Evolutionary conservation across 768 basidiomycete species (phyloP).

Genomic region (Filobasidium wieringae): DNA sequence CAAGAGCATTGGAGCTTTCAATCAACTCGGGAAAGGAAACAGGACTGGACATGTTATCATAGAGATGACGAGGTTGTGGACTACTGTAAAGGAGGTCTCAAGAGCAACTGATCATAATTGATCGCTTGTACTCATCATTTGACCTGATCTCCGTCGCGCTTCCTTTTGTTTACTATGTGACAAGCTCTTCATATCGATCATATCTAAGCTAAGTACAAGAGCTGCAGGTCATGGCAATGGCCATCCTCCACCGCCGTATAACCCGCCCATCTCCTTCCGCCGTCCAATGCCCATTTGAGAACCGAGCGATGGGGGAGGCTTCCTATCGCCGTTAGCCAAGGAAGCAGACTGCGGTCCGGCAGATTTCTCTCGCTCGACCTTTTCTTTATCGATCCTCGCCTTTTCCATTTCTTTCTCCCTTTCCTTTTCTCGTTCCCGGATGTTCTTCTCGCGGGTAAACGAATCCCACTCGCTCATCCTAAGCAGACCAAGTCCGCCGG

Average conservation of each 20-base stretch:
- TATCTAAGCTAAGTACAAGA: too few relatives aligned
- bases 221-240: not conserved
- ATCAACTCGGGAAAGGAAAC: not conserved
- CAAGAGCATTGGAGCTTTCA: conserved; percentile 14
- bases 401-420: conserved; percentile 23
- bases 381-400: conserved; percentile 21
- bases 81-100: too few relatives aligned
- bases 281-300: not conserved
- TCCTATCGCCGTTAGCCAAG: not conserved
- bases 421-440: conserved; percentile 12
- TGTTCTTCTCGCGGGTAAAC: not conserved
- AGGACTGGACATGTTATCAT: not conserved
- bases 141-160: too few relatives aligned
- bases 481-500: not conserved
- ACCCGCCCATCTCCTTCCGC: not conserved
- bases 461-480: not conserved
- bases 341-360: too few relatives aligned
- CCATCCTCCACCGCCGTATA: not conserved
- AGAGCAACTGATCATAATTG: too few relatives aligned
- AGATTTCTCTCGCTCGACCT: conserved; percentile 22
- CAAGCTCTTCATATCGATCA: too few relatives aligned
- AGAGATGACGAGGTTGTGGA: too few relatives aligned
- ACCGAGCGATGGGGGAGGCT: not conserved
- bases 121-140: too few relatives aligned
- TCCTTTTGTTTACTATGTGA: too few relatives aligned